These are phyloP conservation scores for Cicer chorassanicum DNA, from an alignment of 306 rosid species.

Conservation along the genomic window DNA sequence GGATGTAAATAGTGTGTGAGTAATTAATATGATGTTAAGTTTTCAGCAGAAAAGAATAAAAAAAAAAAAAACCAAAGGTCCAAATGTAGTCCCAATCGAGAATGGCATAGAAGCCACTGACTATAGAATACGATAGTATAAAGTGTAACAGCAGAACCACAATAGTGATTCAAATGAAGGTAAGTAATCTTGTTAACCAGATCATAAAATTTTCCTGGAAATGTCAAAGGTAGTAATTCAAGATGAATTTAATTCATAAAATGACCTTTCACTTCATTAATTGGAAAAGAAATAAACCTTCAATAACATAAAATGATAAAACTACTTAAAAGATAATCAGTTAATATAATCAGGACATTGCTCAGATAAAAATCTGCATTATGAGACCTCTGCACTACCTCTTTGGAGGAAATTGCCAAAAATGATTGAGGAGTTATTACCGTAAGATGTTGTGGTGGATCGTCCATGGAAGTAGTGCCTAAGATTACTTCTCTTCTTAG, in stretches of 20 bases:
- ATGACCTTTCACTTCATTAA: not conserved
- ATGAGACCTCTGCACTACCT: conserved; percentile 7
- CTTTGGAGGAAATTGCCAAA: not conserved
- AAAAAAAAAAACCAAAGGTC: too few species aligned
- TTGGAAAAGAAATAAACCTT: conserved; percentile 14
- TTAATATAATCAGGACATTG: conserved; percentile 18
- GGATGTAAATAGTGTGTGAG: conserved; percentile 2
- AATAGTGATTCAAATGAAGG: conserved; percentile 20
- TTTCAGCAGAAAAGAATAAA: not conserved
- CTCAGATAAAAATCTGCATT: conserved; percentile 1
- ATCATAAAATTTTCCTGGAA: not conserved
- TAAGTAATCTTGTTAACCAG: not conserved
- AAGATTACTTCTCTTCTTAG: conserved; percentile 84
- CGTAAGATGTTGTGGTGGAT: conserved; percentile 77
- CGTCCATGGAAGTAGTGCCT: conserved; percentile 77
- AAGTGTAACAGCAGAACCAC: not conserved
- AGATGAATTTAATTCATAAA: conserved; percentile 7
- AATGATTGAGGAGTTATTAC: conserved; percentile 53
- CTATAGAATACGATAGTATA: not conserved
- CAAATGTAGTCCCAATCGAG: not conserved
- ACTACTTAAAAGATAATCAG: not conserved
- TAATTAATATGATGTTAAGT: not conserved
- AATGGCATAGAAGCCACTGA: not conserved
- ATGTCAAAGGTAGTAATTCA: not conserved
- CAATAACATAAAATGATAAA: not conserved